Evolutionary conservation across 2,329 filamentous ascomycete genomes (phyloP).

Genomic region (Reticulascus tulasneorum): DNA sequence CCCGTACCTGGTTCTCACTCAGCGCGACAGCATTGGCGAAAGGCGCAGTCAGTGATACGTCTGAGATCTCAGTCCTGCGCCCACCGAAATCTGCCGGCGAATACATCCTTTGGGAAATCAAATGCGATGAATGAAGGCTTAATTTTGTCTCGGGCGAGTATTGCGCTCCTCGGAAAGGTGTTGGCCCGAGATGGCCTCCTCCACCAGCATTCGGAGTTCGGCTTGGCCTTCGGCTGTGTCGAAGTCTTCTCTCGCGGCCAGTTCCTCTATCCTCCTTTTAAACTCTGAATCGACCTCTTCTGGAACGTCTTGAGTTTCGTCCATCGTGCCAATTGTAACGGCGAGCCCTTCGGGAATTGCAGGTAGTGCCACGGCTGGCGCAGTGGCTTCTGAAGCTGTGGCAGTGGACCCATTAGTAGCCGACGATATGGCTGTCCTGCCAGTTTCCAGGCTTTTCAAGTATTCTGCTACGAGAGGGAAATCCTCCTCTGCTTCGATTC

Average conservation of each 20-base stretch:
- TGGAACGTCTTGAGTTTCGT: constrained; percentile 54
- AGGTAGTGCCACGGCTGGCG: constrained; percentile 42
- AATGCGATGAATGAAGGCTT: constrained; percentile 34
- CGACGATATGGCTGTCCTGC: constrained; percentile 23
- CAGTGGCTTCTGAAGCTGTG: constrained; percentile 3
- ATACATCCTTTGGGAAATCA: constrained; percentile 59
- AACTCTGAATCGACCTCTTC: constrained; percentile 77
- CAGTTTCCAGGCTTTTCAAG: constrained; percentile 40
- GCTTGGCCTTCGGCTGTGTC: constrained; percentile 75
- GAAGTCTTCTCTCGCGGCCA: constrained; percentile 81
- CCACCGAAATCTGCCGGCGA: constrained; percentile 45
- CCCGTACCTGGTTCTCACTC: constrained; percentile 52
- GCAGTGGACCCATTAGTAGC: constrained; percentile 10
- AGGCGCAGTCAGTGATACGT: constrained; percentile 36
- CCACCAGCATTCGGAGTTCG: constrained; percentile 72
- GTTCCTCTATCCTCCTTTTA: constrained; percentile 78
- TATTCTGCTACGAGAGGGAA: constrained; percentile 73
- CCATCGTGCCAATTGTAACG: constrained; percentile 73
- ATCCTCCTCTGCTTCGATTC: constrained; percentile 74
- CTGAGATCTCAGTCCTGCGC: constrained; percentile 52
- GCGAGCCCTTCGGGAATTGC: constrained; percentile 71
- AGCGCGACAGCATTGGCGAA: constrained; percentile 48
- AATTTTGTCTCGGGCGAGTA: constrained; percentile 59
- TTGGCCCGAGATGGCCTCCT: constrained; percentile 71
- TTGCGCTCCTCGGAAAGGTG: constrained; percentile 60